These are phyloP conservation scores for Zymoseptoria crescenta DNA, from an alignment of 2,329 filamentous ascomycete species.

Conservation along the genomic window DNA sequence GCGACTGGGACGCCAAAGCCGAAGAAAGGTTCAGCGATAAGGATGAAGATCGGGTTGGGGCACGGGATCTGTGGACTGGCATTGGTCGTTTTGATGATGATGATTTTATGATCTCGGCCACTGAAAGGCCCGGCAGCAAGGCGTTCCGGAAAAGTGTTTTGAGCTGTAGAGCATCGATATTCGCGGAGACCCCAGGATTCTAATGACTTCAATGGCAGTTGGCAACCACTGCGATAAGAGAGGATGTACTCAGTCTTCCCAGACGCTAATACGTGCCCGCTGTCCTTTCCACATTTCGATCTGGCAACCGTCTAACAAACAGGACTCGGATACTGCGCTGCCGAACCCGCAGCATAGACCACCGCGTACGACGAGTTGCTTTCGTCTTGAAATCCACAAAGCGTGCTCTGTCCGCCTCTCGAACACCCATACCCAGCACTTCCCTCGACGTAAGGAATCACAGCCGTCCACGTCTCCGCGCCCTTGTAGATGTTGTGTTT, in stretches of 20 bases:
- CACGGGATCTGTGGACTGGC: background rate
- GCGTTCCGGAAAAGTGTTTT: background rate
- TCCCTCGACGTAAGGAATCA: background rate
- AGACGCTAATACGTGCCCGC: background rate
- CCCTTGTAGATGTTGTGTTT: constrained; percentile 10
- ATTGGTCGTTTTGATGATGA: background rate
- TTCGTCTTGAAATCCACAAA: constrained; percentile 1
- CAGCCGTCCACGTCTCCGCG: constrained; percentile 3
- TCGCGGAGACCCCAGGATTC: background rate
- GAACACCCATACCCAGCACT: constrained; percentile 1
- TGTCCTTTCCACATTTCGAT: background rate
- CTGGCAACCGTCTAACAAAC: background rate
- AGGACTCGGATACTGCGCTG: background rate
- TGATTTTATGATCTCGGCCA: background rate
- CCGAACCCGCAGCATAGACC: background rate
- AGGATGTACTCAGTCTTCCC: background rate
- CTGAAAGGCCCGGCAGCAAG: background rate
- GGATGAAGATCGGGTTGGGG: constrained; percentile 22
- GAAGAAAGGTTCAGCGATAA: constrained; percentile 9
- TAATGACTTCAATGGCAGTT: background rate
- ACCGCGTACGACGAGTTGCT: background rate
- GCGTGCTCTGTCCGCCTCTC: constrained; percentile 1
- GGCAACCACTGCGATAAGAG: background rate
- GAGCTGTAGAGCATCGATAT: background rate
- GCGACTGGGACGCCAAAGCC: constrained; percentile 31